Conservation (phyloP, 441 rosid genomes). For the Pelargonium australe region DNA sequence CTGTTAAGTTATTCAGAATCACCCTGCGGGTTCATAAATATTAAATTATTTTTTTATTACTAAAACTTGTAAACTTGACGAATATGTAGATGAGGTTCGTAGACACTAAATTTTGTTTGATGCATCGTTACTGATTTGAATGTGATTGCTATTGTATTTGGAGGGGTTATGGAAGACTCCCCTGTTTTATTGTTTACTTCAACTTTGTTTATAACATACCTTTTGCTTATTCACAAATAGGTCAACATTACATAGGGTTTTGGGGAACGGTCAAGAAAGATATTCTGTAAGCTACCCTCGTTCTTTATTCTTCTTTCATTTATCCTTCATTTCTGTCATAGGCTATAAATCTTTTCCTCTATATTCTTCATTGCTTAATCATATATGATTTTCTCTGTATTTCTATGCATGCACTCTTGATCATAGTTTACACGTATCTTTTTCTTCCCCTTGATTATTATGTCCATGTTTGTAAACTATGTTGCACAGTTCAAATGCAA, state of each 20-base stretch:
- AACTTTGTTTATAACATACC: background rate
- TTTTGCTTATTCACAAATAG: conserved; percentile 30
- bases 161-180: background rate
- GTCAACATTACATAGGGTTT: conserved; percentile 85
- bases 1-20: background rate
- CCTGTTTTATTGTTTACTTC: background rate
- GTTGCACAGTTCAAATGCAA: too few relatives aligned
- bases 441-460: background rate
- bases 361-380: background rate
- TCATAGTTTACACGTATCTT: background rate
- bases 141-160: background rate
- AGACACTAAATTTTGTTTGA: too few relatives aligned
- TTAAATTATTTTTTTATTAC: too few relatives aligned
- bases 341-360: conserved; percentile 4
- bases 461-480: background rate
- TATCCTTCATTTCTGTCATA: background rate
- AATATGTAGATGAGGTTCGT: too few relatives aligned
- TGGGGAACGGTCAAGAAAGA: conserved; percentile 72
- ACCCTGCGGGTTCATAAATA: background rate
- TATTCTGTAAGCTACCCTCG: conserved; percentile 56
- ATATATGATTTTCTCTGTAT: background rate
- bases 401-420: background rate
- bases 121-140: too few relatives aligned
- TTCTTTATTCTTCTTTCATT: background rate
- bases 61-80: too few relatives aligned